A percentile compares a stretch with the other conserved stretches of the same genome.
Evolutionary conservation across 208 protist genomes (phyloP).

Genomic region (Trichomonas tenax): DNA sequence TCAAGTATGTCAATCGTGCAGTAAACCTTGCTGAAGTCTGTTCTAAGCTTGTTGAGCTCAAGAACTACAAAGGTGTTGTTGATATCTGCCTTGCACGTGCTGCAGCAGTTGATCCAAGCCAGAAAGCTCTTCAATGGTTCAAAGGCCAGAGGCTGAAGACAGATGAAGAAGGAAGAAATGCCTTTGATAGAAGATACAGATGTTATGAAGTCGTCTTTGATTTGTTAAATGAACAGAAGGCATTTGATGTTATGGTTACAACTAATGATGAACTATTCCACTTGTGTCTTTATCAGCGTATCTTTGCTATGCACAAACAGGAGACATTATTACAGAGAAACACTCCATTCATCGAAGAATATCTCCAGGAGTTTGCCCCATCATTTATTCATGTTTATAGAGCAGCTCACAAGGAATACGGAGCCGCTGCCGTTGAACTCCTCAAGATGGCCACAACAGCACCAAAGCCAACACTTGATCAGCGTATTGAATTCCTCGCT

Average conservation of each 20-base stretch:
- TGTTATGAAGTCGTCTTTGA: not conserved
- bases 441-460: not conserved
- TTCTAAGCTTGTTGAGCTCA: not conserved
- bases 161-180: not conserved
- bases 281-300: not conserved
- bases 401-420: not conserved
- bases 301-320: not conserved
- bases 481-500: not conserved
- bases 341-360: not conserved
- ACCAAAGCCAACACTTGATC: not conserved
- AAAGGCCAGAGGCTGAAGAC: not conserved
- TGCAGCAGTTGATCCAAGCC: not conserved
- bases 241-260: not conserved
- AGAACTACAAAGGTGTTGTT: not conserved
- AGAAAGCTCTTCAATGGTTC: not conserved
- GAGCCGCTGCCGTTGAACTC: not conserved
- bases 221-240: not conserved
- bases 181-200: not conserved
- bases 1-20: not conserved
- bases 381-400: not conserved
- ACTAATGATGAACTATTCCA: slow-evolving; percentile 1
- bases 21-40: not conserved
- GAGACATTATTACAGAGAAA: not conserved
- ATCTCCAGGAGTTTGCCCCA: not conserved
- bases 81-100: not conserved